phyloP scores from a whole-genome alignment of 2,329 filamentous ascomycete species.

The Xylaria polymorpha region DNA sequence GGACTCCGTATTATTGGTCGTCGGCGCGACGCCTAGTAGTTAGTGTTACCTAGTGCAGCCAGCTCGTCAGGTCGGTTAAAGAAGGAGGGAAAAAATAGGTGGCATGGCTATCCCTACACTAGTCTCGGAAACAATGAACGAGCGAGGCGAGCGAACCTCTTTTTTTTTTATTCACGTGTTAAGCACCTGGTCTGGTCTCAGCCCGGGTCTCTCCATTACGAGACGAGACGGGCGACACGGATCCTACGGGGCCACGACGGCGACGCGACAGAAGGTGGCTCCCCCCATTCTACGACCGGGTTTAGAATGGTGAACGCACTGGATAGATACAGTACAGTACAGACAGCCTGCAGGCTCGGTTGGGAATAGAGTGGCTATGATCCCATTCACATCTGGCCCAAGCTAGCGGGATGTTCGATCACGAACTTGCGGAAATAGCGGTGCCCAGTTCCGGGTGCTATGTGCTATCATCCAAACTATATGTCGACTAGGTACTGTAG shows the following conservation, averaged over 20 bases:
- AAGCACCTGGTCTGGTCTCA: neutral
- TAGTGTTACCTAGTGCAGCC: slow-evolving; percentile 10
- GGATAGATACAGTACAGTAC: neutral
- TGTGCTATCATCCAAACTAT: neutral
- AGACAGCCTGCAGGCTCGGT: slow-evolving; percentile 3
- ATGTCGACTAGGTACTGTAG: neutral
- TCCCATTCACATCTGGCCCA: neutral
- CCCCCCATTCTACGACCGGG: neutral
- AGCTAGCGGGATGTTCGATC: neutral
- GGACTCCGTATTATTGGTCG: slow-evolving; percentile 28
- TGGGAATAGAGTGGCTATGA: slow-evolving; percentile 12
- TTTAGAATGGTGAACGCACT: neutral
- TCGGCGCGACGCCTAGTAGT: slow-evolving; percentile 19
- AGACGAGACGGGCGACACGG: slow-evolving; percentile 8
- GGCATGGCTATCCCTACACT: neutral
- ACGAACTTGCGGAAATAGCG: slow-evolving; percentile 1
- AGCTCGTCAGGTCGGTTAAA: slow-evolving; percentile 7
- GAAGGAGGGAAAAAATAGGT: neutral
- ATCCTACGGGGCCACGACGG: slow-evolving; percentile 14
- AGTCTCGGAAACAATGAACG: neutral
- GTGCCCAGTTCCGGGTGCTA: slow-evolving; percentile 5
- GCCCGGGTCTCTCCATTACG: neutral
- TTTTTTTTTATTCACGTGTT: neutral
- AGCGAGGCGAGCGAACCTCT: neutral
- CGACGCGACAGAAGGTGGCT: slow-evolving; percentile 14